Evolutionary conservation across 345 rosid species (phyloP), one percentile per base, ranked within the genome.

Genomic region (Conringia planisiliqua): DNA sequence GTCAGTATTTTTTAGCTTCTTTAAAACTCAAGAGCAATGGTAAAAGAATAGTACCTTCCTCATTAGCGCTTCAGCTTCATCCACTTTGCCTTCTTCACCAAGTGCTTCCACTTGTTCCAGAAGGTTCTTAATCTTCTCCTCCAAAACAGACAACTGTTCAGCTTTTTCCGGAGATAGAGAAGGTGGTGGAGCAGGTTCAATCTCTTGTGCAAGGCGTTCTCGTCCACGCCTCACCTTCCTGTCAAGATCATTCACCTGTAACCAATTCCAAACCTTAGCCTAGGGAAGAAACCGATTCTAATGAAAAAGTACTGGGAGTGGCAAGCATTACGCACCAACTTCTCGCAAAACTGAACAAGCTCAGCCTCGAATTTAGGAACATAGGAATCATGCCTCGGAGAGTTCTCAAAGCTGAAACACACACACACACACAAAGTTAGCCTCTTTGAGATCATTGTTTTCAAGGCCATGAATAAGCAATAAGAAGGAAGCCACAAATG

Each of bases 41-140:
- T 35, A 62, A 43, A 27, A 57, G 57, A 65, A 63, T 22, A 68
- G 4, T 75, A 95, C 99, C 98, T 92, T 95, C 80, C 89, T 92
- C 99, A 95, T 95, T 6, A 95, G 90, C 43, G 98, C 98, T 85
- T 96, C 97, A 79, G 99, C 99, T 87, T 96, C 97, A 75, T 96
- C 99, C 68, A 96, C 98, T 84, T 96, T 92, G 56, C 98, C 99
- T 78, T 88, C 91, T 85, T 96, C 99, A 60, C 99, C 99, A 57
- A 96, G 96, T 46, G 88, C 81, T 71, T 96, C 99, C 66, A 92
- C 99, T 83, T 96, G 99, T 77, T 86, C 99, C 52, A 96, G 86
- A 52, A 92, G 85, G 79, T 89, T 90, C 82, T 96, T 96, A 63
- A 92, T 83, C 79, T 92, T 92, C 79, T 90, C 97, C 85, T 96